Evolutionary conservation across 176 grass and related monocot genomes (phyloP), one percentile per base, ranked within the genome.

Genomic region (Ananas comosus): DNA sequence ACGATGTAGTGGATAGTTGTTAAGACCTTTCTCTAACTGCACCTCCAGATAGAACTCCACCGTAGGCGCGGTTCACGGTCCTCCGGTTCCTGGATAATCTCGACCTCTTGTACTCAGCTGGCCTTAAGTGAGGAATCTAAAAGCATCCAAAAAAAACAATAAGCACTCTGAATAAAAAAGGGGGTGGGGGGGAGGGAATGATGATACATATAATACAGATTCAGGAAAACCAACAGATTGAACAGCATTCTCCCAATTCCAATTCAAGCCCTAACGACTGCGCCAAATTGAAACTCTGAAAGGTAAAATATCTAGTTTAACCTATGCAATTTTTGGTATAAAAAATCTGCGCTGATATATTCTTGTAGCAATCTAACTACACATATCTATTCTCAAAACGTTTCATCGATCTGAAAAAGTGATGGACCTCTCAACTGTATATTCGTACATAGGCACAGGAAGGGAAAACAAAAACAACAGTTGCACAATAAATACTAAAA

Each of bases 111-210:
- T 67, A 67, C 29, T 67, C 27, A 67, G 64, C 16, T 42, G 64
- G 64, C 64, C 64, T 67, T 47, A 67, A 47, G 24, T 67, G 64
- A 67, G 64, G 64, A 67, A 67, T 67, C 64, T 67, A 28, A 49
- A 67, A 29, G 64, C 21, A 61, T 22, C 21, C 56, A 61, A 61
- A 19, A 61, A 56, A 4, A 12, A 56, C 12, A 1, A 56, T 56
- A 56, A 18, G 1, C n/a, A 61, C 16, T 22, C 7, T 61, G 19
- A 59, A 59, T 19, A 59, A 59, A 9, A 59, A 57, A 57, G 17
- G 17, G 11, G 1, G 22, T 23, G 1, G 19, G 16, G 54, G 19
- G 4, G 2, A 59, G 6, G 16, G 1, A 59, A 1, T 59, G 56
- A 10, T 13, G 16, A 59, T 59, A 1, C 10, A 18, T 23, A 59